Conservation (phyloP, 257 asterid genomes). For the Perilla frutescens region DNA sequence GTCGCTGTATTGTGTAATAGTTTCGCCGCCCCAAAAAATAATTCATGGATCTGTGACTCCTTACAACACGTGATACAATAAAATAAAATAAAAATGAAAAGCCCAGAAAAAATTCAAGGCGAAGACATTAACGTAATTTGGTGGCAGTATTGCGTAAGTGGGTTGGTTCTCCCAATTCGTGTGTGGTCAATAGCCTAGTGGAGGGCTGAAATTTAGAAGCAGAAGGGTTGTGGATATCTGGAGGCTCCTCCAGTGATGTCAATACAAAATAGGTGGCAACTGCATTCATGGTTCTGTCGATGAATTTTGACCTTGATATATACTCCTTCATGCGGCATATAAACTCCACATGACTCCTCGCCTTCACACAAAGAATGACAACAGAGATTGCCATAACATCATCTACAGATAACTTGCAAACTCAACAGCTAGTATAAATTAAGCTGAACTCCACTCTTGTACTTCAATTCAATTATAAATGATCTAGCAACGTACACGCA, state of each 20-base stretch:
- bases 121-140: no score
- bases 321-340: conserved; percentile 87
- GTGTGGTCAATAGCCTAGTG: conserved; percentile 53
- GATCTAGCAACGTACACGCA: no score
- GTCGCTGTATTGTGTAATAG: no score
- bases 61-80: no score
- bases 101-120: no score
- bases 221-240: conserved; percentile 33
- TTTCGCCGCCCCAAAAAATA: no score
- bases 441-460: no score
- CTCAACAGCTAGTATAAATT: not conserved
- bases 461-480: no score
- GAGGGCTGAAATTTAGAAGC: conserved; percentile 55
- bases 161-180: conserved; percentile 50
- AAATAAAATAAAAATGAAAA: no score
- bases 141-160: no score
- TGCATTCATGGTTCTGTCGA: conserved; percentile 57
- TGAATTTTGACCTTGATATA: conserved; percentile 58
- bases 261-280: conserved; percentile 54
- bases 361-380: conserved; percentile 42
- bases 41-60: no score
- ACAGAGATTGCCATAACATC: not conserved
- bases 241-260: conserved; percentile 39
- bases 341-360: conserved; percentile 76
- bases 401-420: not conserved